phyloP scores from a whole-genome alignment of 345 rosid species.

The Syzygium aromaticum region DNA sequence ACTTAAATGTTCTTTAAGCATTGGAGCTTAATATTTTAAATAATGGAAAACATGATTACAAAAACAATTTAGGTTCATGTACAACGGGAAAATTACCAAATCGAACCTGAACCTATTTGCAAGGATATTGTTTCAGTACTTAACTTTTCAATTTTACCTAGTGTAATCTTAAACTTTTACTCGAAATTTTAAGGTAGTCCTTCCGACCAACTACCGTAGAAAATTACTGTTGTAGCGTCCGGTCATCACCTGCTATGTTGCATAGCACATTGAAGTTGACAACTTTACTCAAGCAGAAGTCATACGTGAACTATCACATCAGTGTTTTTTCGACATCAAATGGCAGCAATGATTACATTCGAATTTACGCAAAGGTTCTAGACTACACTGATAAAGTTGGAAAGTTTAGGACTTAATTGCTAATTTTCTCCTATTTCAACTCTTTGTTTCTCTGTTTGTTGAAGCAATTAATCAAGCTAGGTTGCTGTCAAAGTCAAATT shows the following conservation, averaged over 20 bases:
- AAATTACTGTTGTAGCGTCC: rapidly evolving
- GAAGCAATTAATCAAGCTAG: not conserved
- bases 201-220: not conserved
- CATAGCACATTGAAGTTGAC: not conserved
- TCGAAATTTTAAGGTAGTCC: not conserved
- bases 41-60: not conserved
- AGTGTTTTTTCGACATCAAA: not conserved
- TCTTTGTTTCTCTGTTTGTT: not conserved
- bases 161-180: too few species aligned
- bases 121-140: too few species aligned
- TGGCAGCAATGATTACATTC: not conserved
- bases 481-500: not conserved
- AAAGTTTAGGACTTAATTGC: not conserved
- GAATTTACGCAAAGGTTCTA: not conserved
- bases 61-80: not conserved
- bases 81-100: not conserved
- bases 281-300: not conserved
- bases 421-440: too few species aligned
- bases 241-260: rapidly evolving
- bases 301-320: not conserved
- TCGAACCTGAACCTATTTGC: too few species aligned
- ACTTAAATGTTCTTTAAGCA: not conserved
- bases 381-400: not conserved
- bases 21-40: not conserved
- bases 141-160: too few species aligned